Evolutionary conservation across 2,329 filamentous ascomycete genomes (phyloP).

Genomic region (Cryphonectria nitschkei): DNA sequence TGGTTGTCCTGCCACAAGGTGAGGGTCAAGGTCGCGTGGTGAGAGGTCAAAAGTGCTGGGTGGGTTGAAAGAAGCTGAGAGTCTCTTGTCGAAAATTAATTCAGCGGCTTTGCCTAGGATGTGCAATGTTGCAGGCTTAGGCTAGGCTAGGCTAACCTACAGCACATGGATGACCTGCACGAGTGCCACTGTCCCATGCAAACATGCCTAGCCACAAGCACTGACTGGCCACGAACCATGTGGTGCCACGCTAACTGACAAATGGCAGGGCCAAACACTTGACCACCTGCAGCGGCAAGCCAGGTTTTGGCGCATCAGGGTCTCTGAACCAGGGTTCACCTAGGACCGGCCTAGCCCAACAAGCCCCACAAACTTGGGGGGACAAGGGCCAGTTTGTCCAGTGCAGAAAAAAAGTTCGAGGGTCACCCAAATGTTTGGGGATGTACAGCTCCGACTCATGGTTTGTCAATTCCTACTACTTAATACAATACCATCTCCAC

Average conservation of each 20-base stretch:
- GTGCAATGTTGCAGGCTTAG: no score
- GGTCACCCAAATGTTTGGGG: conserved; percentile 11
- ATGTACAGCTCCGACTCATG: conserved; percentile 7
- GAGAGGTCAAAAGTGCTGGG: not conserved
- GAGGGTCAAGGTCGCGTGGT: not conserved
- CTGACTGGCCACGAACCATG: not conserved
- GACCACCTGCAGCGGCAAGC: not conserved
- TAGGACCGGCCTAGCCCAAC: not conserved
- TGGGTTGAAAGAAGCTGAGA: not conserved
- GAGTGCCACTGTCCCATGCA: not conserved
- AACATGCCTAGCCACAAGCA: not conserved
- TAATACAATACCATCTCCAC: conserved; percentile 17
- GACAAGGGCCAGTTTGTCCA: conserved; percentile 30
- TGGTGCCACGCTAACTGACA: not conserved
- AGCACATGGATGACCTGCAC: not conserved
- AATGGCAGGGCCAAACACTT: not conserved
- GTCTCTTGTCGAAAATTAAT: conserved; percentile 9
- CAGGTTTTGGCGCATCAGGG: not conserved
- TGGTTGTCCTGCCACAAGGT: not conserved
- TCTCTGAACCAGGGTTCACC: not conserved
- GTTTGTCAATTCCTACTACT: conserved; percentile 18
- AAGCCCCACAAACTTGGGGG: conserved; percentile 1
- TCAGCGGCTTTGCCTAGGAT: not conserved
- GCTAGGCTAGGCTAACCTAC: no score
- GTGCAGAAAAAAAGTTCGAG: conserved; percentile 34